phyloP scores from a whole-genome alignment of 2,329 filamentous ascomycete genomes.

The Atkinsonella texensis region DNA sequence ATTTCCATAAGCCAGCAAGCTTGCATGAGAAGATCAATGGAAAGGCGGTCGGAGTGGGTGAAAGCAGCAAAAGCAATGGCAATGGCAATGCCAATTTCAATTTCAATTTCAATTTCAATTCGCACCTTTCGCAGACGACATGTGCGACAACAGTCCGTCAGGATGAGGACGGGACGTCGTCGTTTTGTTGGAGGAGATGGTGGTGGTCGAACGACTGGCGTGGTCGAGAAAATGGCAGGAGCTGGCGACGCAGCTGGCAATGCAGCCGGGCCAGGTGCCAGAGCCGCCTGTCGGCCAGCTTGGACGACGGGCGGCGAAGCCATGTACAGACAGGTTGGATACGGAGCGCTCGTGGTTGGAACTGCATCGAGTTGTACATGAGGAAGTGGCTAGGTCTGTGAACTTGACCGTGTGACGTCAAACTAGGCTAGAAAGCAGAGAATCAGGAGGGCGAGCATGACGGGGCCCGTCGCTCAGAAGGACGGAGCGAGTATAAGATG shows the following conservation, averaged over 20 bases:
- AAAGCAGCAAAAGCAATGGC: not conserved
- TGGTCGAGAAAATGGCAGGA: not conserved
- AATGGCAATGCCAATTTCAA: not conserved
- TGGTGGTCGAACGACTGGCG: constrained; percentile 7
- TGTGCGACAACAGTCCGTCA: constrained; percentile 24
- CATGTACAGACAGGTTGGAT: constrained; percentile 8
- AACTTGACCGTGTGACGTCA: not conserved
- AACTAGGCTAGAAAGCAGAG: not conserved
- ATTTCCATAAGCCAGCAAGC: too few species aligned
- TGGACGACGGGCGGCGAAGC: constrained; percentile 7
- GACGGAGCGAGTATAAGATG: not conserved
- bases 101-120: not conserved
- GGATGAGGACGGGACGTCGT: constrained; percentile 16
- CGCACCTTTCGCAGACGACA: constrained; percentile 27
- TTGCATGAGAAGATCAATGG: too few species aligned
- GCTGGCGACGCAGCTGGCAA: not conserved
- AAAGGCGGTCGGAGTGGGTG: too few species aligned
- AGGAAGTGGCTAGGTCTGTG: constrained; percentile 1
- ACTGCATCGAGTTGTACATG: constrained; percentile 7
- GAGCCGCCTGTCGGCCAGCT: constrained; percentile 4
- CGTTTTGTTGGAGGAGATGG: constrained; percentile 17
- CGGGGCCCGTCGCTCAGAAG: not conserved
- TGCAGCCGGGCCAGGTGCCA: not conserved
- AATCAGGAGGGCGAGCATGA: not conserved
- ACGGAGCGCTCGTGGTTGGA: constrained; percentile 1